Evolutionary conservation across 2,329 filamentous ascomycete species (phyloP), one percentile per base, ranked within the genome.

Genomic region (Hypocrella siamensis): DNA sequence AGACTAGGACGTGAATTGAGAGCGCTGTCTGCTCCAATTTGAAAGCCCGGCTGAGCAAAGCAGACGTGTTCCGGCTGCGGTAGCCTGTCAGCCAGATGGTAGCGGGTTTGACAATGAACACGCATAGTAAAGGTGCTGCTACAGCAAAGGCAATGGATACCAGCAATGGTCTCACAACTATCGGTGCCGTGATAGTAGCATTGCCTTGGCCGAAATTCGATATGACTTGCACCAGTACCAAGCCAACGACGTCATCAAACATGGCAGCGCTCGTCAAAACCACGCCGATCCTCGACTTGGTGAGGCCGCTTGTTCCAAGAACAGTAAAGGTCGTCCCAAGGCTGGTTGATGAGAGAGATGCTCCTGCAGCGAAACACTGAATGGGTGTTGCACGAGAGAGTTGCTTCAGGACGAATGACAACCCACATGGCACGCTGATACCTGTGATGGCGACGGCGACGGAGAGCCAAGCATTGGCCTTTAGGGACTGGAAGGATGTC

Each of bases 141-240:
- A 62, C 39, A 0, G 63, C 66, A 40, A 76, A 71, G 0, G 53
- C 70, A 11, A 70, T 17, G 4, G 62, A 63, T 4, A 67, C 56
- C 9, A 63, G 35, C 8, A 70, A 33, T 3, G 61, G 59, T 14
- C 66, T 48, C 9, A 70, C 33, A 4, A 67, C 45, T 0, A 54
- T 54, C 2, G 47, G 32, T 1, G 58, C 52, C 47, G 42, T 4
- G 24, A 43, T 19, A 4, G 36, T 24, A 7, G 39, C 33, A 19
- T 38, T 38, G 32, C 28, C 38, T 41, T 28, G 47, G 33, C 51
- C 77, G 0, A 88, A 57, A 29, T 74, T 75, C 0, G 76, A 69
- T 16, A 90, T 76, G 28, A 88, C 66, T 40, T 82, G 71, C 0
- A 84, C 76, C 70, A 88, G 79, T 6, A 86, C 70, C 8, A 88